Evolutionary conservation across 495 filamentous ascomycete genomes (phyloP).

Genomic region (Bryoglossum gracile): DNA sequence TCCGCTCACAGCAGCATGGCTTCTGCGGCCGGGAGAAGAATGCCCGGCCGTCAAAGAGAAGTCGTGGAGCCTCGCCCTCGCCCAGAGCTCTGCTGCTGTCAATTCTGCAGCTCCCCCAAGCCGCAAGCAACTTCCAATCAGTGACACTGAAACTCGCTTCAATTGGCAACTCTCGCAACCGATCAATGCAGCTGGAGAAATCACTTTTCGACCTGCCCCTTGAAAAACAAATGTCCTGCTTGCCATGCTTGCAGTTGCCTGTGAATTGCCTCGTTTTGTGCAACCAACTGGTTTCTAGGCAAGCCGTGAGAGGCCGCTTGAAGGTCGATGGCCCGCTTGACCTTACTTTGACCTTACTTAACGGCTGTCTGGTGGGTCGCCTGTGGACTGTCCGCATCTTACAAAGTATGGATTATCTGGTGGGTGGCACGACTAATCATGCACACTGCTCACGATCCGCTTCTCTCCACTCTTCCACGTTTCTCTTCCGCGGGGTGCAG

Average conservation of each 20-base stretch:
- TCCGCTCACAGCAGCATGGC: slow-evolving; percentile 5
- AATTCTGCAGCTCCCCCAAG: background rate
- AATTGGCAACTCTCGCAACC: too few species aligned
- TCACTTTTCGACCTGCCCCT: background rate
- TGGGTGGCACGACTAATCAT: slow-evolving; percentile 1
- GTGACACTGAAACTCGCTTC: background rate
- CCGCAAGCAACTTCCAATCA: background rate
- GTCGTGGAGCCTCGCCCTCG: slow-evolving; percentile 11
- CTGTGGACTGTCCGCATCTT: too few species aligned
- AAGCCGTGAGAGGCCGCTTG: slow-evolving; percentile 14
- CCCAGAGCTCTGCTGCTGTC: background rate
- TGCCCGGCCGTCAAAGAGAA: background rate
- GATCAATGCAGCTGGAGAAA: slow-evolving; percentile 1
- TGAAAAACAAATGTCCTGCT: too few species aligned
- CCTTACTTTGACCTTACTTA: slow-evolving; percentile 1
- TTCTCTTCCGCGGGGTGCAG: slow-evolving; percentile 19
- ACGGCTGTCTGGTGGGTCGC: slow-evolving; percentile 1
- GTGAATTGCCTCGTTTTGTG: slow-evolving; percentile 17
- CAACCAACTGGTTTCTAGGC: slow-evolving; percentile 3
- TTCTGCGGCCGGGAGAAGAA: slow-evolving; percentile 1
- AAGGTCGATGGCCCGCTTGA: background rate
- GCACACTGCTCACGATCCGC: background rate
- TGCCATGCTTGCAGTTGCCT: too few species aligned
- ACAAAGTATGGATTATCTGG: background rate
- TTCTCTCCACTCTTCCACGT: too few species aligned